These are phyloP conservation scores for Aspergillus persii DNA, from an alignment of 2,329 filamentous ascomycete genomes.

Conservation along the genomic window DNA sequence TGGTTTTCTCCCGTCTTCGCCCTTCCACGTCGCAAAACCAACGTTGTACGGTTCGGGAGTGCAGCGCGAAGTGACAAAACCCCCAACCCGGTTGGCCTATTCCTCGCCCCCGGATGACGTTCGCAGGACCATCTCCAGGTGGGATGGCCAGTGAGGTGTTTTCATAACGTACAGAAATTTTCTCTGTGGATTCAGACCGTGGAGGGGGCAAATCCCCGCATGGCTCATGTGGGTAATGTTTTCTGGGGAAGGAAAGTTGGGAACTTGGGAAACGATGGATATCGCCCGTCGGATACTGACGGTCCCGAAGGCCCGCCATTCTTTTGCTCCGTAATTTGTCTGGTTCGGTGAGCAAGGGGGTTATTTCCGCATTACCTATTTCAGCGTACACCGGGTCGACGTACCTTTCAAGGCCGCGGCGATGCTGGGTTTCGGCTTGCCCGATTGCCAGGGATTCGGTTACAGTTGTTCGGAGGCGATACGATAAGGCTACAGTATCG, in stretches of 20 bases:
- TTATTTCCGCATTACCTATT: background rate
- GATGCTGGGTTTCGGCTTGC: background rate
- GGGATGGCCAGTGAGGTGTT: constrained; percentile 6
- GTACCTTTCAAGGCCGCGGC: background rate
- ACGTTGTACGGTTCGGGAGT: background rate
- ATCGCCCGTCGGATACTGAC: background rate
- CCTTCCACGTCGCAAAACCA: background rate
- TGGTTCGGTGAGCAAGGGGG: background rate
- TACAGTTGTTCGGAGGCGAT: background rate
- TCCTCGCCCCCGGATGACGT: background rate
- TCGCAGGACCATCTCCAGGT: constrained; percentile 2
- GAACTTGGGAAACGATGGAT: too few relatives aligned
- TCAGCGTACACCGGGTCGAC: too few relatives aligned
- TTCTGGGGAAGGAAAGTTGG: constrained; percentile 3
- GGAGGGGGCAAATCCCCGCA: constrained; percentile 4
- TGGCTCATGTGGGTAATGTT: background rate
- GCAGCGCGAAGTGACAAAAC: background rate
- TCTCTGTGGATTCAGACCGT: constrained; percentile 2
- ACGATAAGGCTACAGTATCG: too few relatives aligned
- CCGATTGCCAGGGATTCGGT: background rate
- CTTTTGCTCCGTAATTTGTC: background rate
- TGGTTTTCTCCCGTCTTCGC: background rate
- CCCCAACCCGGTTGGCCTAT: background rate
- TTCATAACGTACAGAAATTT: constrained; percentile 9
- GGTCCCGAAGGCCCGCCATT: background rate